These are phyloP conservation scores for Aplosporella prunicola DNA, from an alignment of 2,329 filamentous ascomycete genomes.

Conservation along the genomic window DNA sequence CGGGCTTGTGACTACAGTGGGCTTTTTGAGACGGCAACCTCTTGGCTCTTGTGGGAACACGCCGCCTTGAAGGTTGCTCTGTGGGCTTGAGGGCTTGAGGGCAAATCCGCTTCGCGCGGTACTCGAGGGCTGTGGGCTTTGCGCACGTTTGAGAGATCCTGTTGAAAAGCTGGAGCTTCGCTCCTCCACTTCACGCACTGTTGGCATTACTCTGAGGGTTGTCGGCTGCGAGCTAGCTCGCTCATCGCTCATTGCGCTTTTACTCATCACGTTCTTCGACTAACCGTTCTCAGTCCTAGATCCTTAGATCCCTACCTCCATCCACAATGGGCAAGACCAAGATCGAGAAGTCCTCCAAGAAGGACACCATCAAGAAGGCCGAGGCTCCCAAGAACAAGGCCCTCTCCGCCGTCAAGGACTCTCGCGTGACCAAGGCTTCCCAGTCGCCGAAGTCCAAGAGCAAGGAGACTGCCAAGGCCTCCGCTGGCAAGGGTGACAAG, in stretches of 20 bases:
- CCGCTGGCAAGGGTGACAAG: conserved; percentile 17
- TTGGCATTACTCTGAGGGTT: conserved; percentile 8
- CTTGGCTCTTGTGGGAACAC: conserved; percentile 47
- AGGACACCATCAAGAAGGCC: conserved; percentile 49
- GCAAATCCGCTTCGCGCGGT: conserved; percentile 28
- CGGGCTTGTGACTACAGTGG: conserved; percentile 30
- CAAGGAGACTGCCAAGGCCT: conserved; percentile 55
- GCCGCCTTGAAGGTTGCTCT: conserved; percentile 36
- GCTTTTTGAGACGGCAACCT: conserved; percentile 18
- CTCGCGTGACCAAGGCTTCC: conserved; percentile 57
- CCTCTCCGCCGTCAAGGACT: conserved; percentile 52
- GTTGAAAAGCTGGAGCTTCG: conserved; percentile 10
- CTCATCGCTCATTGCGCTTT: neutral
- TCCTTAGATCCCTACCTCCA: too few relatives aligned
- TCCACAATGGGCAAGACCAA: conserved; percentile 30
- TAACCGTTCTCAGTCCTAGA: conserved; percentile 9
- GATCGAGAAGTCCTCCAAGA: conserved; percentile 29
- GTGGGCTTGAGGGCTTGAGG: conserved; percentile 38
- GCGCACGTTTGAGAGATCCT: conserved; percentile 30
- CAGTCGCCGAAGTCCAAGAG: conserved; percentile 57
- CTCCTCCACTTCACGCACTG: conserved; percentile 7
- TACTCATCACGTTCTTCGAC: neutral
- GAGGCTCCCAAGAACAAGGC: conserved; percentile 40
- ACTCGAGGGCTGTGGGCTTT: conserved; percentile 36
- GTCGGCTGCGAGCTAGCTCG: conserved; percentile 15